These are phyloP conservation scores for Suillus placidus DNA, from an alignment of 768 basidiomycete species.

Conservation along the genomic window DNA sequence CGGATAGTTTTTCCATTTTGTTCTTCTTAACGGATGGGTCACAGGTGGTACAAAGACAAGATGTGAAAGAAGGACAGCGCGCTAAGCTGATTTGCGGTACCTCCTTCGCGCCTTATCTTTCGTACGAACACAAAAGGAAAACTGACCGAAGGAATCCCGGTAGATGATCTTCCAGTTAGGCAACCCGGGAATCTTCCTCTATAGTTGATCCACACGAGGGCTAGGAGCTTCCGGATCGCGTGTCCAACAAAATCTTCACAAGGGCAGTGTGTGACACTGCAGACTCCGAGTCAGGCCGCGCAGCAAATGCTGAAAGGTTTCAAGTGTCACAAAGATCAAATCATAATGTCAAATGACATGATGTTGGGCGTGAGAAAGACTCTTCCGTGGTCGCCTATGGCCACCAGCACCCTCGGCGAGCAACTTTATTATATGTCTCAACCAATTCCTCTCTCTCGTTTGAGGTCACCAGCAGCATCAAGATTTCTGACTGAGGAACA, in stretches of 20 bases:
- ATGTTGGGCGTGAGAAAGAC: neutral
- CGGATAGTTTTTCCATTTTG: neutral
- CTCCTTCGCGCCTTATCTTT: slow-evolving; percentile 8
- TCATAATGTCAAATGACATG: neutral
- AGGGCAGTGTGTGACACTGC: neutral
- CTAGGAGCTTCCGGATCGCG: neutral
- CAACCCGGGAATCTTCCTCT: neutral
- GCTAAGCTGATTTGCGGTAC: slow-evolving; percentile 4
- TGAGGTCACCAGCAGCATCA: slow-evolving; percentile 30
- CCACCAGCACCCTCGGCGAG: neutral
- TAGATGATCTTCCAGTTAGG: neutral
- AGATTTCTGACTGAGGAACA: slow-evolving; percentile 50
- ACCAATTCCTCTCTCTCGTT: slow-evolving; percentile 31
- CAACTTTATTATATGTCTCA: slow-evolving; percentile 24
- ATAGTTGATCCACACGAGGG: neutral
- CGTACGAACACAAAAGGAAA: neutral
- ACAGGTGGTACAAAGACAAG: slow-evolving; percentile 6
- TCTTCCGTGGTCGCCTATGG: neutral
- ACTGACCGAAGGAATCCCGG: neutral
- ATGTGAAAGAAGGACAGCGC: slow-evolving; percentile 5
- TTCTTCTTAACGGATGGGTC: neutral
- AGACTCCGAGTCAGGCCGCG: neutral
- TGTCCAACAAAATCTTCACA: neutral
- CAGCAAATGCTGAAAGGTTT: neutral
- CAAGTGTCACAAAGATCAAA: too few relatives aligned